Evolutionary conservation across 2,329 filamentous ascomycete species (phyloP), one percentile per base, ranked within the genome.

Genomic region (Ilyonectria sp.): DNA sequence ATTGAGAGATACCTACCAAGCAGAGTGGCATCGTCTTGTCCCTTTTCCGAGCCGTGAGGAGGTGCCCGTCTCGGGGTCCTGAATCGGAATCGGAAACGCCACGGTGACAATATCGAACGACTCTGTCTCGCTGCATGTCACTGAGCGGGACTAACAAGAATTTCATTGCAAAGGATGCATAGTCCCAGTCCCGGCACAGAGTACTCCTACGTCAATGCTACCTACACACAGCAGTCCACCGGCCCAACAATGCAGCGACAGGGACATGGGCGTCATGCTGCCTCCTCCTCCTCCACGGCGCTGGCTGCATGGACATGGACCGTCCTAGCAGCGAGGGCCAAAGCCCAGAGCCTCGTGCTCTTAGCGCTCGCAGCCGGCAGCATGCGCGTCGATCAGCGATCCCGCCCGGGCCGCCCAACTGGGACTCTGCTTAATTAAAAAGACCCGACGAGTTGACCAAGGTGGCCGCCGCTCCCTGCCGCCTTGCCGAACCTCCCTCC

Each of bases 351-450:
- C 63, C 60, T 65, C 60, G 55, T 66, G 55, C 53, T 63, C 53
- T 35, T 68, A 74, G 74, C 68, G 70, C 69, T 75, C 60, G 49
- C 49, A 66, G 65, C 60, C 54, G 68, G 73, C 29, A 17, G 13
- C 64, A 69, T 69, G 69, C 63, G 57, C 58, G 69, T 68, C 65
- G 74, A 75, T 74, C 74, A 71, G 67, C 63, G 68, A 72, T 75
- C 74, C 72, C 72, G 74, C 64, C 62, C 71, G 71, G 74, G 64
- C 74, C 74, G 71, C 50, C 65, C 55, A 66, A 65, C 69, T 72
- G 43, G 70, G 65, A 62, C 60, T 68, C 33, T 60, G 50, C 59
- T 54, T 62, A 62, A 62, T 43, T 56, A 64, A 40, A 40, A 66
- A 44, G 40, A 37, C 55, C 54, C 33, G 43, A n/a, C 13, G 31